Conservation (phyloP, 345 rosid species). For the Jatropha curcas region DNA sequence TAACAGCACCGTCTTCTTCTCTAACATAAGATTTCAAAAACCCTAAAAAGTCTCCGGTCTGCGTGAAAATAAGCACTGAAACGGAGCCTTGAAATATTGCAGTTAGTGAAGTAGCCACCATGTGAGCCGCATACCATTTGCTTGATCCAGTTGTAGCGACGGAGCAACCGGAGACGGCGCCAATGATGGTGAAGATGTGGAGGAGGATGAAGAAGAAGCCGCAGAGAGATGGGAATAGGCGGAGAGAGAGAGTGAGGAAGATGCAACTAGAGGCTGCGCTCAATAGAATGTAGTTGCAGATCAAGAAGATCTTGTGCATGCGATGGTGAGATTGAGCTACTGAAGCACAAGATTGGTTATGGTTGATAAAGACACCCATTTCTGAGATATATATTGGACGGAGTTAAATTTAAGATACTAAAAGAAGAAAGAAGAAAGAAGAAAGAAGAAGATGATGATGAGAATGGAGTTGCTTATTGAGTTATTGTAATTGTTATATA, state of each 20-base stretch:
- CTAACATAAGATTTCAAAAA: constrained; percentile 78
- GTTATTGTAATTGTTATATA: not conserved
- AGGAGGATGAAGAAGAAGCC: constrained; percentile 66
- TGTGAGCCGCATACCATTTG: constrained; percentile 83
- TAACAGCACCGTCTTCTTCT: constrained; percentile 76
- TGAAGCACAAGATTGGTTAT: constrained; percentile 1
- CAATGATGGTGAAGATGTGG: constrained; percentile 54
- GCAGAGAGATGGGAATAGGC: constrained; percentile 62
- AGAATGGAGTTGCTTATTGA: not conserved
- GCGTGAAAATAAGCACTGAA: constrained; percentile 72
- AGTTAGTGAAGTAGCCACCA: constrained; percentile 75
- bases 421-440: not conserved
- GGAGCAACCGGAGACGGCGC: constrained; percentile 70
- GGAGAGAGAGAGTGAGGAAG: constrained; percentile 45
- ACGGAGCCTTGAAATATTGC: constrained; percentile 95
- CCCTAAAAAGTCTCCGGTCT: constrained; percentile 61
- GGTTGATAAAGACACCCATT: constrained; percentile 25
- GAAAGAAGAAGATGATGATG: not conserved
- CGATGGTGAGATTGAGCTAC: constrained; percentile 25
- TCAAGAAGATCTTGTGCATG: constrained; percentile 27
- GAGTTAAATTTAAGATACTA: not conserved
- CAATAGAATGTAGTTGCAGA: constrained; percentile 41
- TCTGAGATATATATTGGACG: not conserved
- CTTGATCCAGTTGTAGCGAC: constrained; percentile 54
- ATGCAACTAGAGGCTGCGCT: constrained; percentile 44